phyloP scores from a whole-genome alignment of 2,329 filamentous ascomycete species.

The Trematosphaeria pertusa region DNA sequence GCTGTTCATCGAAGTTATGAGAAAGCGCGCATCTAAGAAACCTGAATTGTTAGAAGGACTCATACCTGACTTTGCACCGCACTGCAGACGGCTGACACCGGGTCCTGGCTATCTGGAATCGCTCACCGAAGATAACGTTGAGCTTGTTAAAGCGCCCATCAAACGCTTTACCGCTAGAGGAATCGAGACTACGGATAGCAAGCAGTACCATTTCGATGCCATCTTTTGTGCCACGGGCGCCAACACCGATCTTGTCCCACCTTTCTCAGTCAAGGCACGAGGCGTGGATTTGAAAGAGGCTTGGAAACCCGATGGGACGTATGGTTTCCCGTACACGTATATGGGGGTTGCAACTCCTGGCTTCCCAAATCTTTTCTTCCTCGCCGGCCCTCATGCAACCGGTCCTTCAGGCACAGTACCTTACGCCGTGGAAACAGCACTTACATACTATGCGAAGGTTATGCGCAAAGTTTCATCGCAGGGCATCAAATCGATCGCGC shows the following conservation, averaged over 20 bases:
- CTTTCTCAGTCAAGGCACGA: conserved; percentile 65
- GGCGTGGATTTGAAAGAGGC: conserved; percentile 61
- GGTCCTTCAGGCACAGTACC: conserved; percentile 68
- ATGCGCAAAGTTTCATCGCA: conserved; percentile 71
- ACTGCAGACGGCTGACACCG: conserved; percentile 44
- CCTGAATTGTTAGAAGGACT: conserved; percentile 51
- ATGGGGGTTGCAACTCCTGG: conserved; percentile 68
- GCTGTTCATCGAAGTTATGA: conserved; percentile 43
- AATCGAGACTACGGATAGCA: conserved; percentile 49
- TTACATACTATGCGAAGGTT: conserved; percentile 70
- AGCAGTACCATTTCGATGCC: conserved; percentile 48
- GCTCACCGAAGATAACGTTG: conserved; percentile 50
- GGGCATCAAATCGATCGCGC: conserved; percentile 68
- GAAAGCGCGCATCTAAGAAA: conserved; percentile 49
- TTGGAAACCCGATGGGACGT: conserved; percentile 64
- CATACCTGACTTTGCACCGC: conserved; percentile 48
- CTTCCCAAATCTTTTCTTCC: conserved; percentile 72
- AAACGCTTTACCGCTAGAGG: conserved; percentile 47
- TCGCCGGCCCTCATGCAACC: conserved; percentile 59
- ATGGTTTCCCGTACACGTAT: conserved; percentile 72
- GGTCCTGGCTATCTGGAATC: conserved; percentile 50
- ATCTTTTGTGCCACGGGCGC: conserved; percentile 72
- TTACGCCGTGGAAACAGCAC: conserved; percentile 69
- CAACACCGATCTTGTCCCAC: conserved; percentile 59
- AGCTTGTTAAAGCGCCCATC: conserved; percentile 50